These are phyloP conservation scores for Ceratocystis cubensis DNA, from an alignment of 2,329 filamentous ascomycete genomes.

Conservation along the genomic window DNA sequence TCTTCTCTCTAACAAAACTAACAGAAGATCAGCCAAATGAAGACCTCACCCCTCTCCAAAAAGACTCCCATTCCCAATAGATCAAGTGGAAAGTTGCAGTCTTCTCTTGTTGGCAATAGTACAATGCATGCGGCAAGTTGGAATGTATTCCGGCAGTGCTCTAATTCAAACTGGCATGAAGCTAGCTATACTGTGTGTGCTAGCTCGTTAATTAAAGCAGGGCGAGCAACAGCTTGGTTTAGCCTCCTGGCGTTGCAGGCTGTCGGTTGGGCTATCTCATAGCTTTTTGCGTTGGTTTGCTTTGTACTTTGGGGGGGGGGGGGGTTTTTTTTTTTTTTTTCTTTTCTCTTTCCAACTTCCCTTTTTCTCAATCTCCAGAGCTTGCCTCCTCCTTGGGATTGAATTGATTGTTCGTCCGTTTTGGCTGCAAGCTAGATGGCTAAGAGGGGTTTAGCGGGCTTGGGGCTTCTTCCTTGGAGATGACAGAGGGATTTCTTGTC, in stretches of 20 bases:
- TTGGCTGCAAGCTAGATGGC: neutral
- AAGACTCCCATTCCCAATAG: neutral
- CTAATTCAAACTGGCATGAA: neutral
- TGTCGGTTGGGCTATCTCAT: neutral
- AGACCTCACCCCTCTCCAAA: neutral
- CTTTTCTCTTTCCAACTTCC: no score
- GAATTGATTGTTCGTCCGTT: constrained; percentile 2
- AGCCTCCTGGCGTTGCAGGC: neutral
- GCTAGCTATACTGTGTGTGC: neutral
- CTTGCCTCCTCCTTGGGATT: neutral
- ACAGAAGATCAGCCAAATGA: neutral
- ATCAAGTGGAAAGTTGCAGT: neutral
- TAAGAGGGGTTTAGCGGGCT: neutral
- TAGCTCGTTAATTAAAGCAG: neutral
- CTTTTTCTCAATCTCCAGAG: neutral
- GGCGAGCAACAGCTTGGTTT: neutral
- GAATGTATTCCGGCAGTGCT: neutral
- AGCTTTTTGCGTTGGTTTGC: neutral
- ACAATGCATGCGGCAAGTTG: neutral
- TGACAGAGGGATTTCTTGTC: no score
- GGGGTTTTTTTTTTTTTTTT: no score
- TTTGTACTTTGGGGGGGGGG: no score
- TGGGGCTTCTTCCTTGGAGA: neutral
- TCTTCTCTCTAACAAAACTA: neutral
- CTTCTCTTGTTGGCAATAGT: neutral